Evolutionary conservation across 306 rosid species (phyloP).

Genomic region (Prunus dulcis): DNA sequence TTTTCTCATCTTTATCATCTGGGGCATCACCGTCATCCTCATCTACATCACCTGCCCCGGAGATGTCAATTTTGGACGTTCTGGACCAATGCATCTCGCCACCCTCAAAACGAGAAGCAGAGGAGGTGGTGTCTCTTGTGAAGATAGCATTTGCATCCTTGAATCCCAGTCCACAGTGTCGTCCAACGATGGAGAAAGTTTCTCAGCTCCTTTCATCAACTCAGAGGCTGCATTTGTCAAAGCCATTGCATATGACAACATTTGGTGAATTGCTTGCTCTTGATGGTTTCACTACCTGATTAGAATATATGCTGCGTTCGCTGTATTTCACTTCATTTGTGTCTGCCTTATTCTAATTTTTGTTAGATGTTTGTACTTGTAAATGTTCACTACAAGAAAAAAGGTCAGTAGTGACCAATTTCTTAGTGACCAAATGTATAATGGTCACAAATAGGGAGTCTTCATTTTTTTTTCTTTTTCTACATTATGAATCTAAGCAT

Average conservation of each 20-base stretch:
- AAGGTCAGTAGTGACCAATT: no score
- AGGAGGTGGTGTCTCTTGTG: background rate
- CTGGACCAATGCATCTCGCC: constrained; percentile 4
- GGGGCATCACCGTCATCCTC: accelerated
- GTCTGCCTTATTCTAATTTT: no score
- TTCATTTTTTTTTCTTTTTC: no score
- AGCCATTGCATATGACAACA: background rate
- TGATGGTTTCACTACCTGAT: background rate
- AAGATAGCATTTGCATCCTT: background rate
- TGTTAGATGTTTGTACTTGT: no score
- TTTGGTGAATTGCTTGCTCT: background rate
- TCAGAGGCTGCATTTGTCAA: background rate
- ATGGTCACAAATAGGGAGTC: no score
- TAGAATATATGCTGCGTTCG: background rate
- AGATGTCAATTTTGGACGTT: background rate
- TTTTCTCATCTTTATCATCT: background rate
- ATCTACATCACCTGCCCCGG: background rate
- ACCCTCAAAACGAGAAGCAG: background rate
- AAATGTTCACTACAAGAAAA: no score
- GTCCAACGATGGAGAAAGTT: constrained; percentile 6
- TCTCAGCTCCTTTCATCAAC: background rate
- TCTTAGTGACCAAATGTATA: no score
- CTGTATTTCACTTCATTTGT: background rate
- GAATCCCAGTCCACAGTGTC: background rate
- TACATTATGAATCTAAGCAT: no score